Percentiles rank a stretch among this genome's conserved stretches.
These are phyloP conservation scores for Logfia minima DNA, from an alignment of 129 eudicot species.

Conservation along the genomic window DNA sequence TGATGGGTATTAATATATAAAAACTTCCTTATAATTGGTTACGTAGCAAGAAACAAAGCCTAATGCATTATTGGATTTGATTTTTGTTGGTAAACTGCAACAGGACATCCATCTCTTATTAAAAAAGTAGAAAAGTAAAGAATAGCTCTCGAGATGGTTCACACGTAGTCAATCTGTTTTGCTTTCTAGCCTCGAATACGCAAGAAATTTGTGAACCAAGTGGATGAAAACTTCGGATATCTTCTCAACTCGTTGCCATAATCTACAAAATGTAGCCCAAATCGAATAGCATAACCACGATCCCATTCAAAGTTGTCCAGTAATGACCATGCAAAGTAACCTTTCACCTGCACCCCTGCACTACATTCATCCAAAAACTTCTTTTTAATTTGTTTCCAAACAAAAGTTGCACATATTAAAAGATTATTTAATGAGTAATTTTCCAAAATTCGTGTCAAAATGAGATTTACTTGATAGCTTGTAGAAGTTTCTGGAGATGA, in stretches of 20 bases:
- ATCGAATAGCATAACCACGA: slow-evolving; percentile 52
- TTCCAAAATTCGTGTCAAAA: neutral
- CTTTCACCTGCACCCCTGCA: slow-evolving; percentile 52
- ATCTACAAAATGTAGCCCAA: slow-evolving; percentile 58
- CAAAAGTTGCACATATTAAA: neutral
- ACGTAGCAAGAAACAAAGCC: no score
- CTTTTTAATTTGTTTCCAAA: slow-evolving; percentile 18
- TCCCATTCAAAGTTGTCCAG: slow-evolving; percentile 63
- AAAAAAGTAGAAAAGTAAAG: slow-evolving; percentile 18
- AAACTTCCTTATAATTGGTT: neutral
- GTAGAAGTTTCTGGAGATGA: slow-evolving; percentile 46
- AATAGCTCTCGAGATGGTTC: slow-evolving; percentile 11
- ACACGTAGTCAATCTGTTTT: neutral
- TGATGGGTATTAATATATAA: neutral
- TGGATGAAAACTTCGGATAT: slow-evolving; percentile 52
- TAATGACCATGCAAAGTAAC: slow-evolving; percentile 59
- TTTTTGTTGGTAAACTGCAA: neutral
- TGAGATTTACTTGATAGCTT: slow-evolving; percentile 35
- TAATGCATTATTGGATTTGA: no score
- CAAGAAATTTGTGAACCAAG: slow-evolving; percentile 5
- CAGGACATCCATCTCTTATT: slow-evolving; percentile 28
- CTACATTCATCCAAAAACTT: slow-evolving; percentile 30
- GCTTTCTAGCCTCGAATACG: slow-evolving; percentile 13
- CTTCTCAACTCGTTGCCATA: slow-evolving; percentile 36
- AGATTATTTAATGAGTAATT: neutral